These are phyloP conservation scores for Cladorrhinum samala DNA, from an alignment of 495 filamentous ascomycete species.

Conservation along the genomic window DNA sequence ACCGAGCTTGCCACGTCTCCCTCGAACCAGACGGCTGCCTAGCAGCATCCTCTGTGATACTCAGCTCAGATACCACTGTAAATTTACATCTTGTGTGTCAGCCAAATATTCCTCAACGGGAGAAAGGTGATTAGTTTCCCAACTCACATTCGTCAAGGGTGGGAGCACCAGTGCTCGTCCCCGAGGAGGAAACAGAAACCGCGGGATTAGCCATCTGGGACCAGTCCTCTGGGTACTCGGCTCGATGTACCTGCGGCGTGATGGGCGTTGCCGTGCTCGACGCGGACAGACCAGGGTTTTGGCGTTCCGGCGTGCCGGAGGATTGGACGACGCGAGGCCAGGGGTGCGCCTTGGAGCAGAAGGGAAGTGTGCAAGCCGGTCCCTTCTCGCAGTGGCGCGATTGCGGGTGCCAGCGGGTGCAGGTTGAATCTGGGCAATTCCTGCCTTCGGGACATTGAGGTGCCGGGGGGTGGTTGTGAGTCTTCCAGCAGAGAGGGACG, in stretches of 20 bases:
- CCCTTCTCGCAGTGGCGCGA: background rate
- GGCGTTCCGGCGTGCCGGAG: background rate
- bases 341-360: background rate
- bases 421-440: background rate
- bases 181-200: background rate
- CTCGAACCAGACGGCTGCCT: no score
- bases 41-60: background rate
- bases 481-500: background rate
- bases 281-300: background rate
- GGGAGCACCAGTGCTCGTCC: background rate
- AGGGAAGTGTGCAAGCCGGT: background rate
- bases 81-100: background rate
- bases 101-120: no score
- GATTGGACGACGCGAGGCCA: background rate
- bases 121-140: background rate
- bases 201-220: background rate
- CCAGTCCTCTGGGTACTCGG: background rate
- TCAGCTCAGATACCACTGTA: background rate
- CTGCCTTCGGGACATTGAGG: background rate
- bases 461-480: background rate
- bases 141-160: background rate
- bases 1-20: background rate
- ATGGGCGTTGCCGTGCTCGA: background rate
- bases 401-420: background rate
- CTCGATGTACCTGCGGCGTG: background rate